phyloP scores from a whole-genome alignment of 495 filamentous ascomycete species.

The Glutinoglossum americanum region DNA sequence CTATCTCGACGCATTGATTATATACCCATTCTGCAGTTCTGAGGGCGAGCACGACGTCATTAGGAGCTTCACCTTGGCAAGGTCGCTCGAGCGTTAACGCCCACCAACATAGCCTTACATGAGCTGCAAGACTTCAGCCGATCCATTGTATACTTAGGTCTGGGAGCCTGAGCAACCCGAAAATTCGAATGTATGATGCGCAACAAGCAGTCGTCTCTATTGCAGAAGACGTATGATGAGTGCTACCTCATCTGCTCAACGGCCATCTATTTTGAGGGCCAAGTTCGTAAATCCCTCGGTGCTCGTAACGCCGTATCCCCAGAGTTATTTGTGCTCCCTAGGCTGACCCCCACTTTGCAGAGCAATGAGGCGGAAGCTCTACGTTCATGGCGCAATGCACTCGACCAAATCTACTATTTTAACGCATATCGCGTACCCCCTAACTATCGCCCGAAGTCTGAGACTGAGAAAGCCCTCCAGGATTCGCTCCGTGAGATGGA shows the following conservation, averaged over 20 bases:
- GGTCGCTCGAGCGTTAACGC: neutral
- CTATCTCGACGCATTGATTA: neutral
- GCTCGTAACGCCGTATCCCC: neutral
- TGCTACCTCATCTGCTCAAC: conserved; percentile 86
- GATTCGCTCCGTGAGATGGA: conserved; percentile 68
- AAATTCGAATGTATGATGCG: conserved; percentile 28
- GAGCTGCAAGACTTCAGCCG: neutral
- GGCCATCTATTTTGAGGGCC: conserved; percentile 82
- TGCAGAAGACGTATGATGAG: conserved; percentile 97
- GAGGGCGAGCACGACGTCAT: neutral
- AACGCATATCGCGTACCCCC: conserved; percentile 52
- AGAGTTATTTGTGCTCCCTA: neutral
- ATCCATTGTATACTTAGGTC: neutral
- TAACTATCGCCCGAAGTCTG: conserved; percentile 49
- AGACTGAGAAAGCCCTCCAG: conserved; percentile 67
- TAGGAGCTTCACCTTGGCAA: neutral
- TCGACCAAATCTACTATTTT: conserved; percentile 79
- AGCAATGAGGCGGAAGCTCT: conserved; percentile 86
- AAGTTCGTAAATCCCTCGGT: conserved; percentile 29
- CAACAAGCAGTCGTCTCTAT: conserved; percentile 49
- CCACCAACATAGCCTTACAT: neutral
- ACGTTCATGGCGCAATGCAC: conserved; percentile 73
- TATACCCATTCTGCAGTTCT: neutral
- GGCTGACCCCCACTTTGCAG: conserved; percentile 21
- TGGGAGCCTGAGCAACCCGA: neutral